Evolutionary conservation across 805 yeast genomes (phyloP), one percentile per base, ranked within the genome.

Genomic region (Yamadazyma phyllophila): DNA sequence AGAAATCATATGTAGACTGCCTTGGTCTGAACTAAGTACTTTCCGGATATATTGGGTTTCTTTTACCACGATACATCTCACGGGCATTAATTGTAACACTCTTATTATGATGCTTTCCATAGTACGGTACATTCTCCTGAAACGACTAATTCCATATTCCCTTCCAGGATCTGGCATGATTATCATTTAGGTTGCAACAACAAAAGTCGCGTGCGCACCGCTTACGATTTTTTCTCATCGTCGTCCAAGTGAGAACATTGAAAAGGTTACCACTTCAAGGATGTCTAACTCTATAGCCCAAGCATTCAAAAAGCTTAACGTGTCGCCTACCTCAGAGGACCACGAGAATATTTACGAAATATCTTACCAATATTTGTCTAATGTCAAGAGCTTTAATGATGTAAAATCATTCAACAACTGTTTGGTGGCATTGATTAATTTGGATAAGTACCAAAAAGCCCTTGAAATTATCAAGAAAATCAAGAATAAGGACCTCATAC

Each of bases 371-470:
- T 71, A 69, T 50, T 58, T 71, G 45, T 56, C 72, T 29, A 67
- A 68, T 16, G 63, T 68, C 39, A 68, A 69, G 44, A 52, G 63
- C 33, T 71, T 62, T 52, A 48, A 62, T 47, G 76, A 71, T 44
- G 43, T 57, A 17, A 61, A 60, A 43, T 61, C 76, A 0, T 67
- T 70, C 56, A 61, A 61, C 39, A 64, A 66, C 49, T 78, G 82
- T 57, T 59, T 83, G 30, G 78, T 80, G 10, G 78, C 88, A 3
- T 67, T 81, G 57, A 80, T 82, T 59, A 80, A 80, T 54, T 62
- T 77, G 46, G 89, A 84, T 58, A 68, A 70, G 49, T 83, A 78
- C 61, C 60, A 58, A 34, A 64, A 67, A 40, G 88, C 86, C 0
- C 52, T 62, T 14, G 65, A 71, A 44, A 52, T 77, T 31, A 58